Evolutionary conservation across 345 rosid genomes (phyloP), one percentile per base, ranked within the genome.

Genomic region (Corchorus capsularis): DNA sequence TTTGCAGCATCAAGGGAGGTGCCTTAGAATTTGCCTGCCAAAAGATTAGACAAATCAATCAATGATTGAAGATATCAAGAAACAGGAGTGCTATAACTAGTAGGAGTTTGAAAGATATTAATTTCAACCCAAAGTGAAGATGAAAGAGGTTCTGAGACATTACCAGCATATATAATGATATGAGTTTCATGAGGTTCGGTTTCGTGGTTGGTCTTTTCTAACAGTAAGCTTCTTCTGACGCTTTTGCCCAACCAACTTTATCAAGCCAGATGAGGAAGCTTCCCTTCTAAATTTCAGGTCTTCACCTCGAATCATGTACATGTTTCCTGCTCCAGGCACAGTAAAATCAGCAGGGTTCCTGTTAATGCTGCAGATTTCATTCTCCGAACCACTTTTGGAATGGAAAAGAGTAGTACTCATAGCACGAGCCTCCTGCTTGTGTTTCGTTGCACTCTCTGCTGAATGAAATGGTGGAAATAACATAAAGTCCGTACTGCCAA

Each of bases 311-410:
- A 91, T 86, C 90, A 91, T 92, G 87, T 86, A 91, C 27, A 57
- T 57, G 83, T 92, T 96, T 34, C 89, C 87, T 74, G 84, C 87
- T 80, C 79, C 97, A 69, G 97, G 87, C 10, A 78, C 8, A 67
- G 89, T 88, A 78, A 94, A 96, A 85, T 96, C 99, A 66, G 98
- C 92, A n/a, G 99, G 99, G 82, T 96, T 96, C 74, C 89, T 83
- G 76, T 93, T 96, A 41, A 91, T 63, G 32, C 62, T 74, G 86
- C 99, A 96, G 72, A 73, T 75, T 56, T 82, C 83, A 60, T 83
- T 56, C 67, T 69, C 83, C 37, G 79, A 69, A 76, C 64, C 79
- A 85, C 73, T 80, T 87, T 75, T 81, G 4, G 20, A 55, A 63
- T 87, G 86, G 73, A 62, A 63, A 61, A 57, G 83, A 50, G 79